Percentiles rank a stretch among this genome's conserved stretches.
Evolutionary conservation across 2,329 filamentous ascomycete genomes (phyloP).

Genomic region (Huntiella omanensis): DNA sequence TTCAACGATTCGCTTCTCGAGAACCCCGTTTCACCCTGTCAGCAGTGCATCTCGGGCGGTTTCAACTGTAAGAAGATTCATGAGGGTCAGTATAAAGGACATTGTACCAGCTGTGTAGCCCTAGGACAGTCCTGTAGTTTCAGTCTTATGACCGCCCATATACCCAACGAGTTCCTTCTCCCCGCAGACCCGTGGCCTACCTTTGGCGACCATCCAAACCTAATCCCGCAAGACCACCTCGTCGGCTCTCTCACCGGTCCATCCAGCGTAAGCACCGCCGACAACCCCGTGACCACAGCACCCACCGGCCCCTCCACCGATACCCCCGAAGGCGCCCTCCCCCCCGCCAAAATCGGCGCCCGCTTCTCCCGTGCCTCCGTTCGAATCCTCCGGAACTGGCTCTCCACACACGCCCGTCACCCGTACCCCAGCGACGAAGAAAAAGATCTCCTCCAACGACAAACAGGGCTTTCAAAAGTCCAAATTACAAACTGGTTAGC

Average conservation of each 20-base stretch:
- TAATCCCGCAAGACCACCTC: constrained; percentile 12
- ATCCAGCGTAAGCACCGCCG: not conserved
- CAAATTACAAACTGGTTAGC: constrained; percentile 89
- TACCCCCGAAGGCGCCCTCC: not conserved
- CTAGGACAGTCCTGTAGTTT: constrained; percentile 40
- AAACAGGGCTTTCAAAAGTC: constrained; percentile 62
- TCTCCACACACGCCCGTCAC: constrained; percentile 58
- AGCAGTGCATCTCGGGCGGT: constrained; percentile 30
- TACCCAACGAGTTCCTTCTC: constrained; percentile 19
- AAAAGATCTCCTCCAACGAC: constrained; percentile 57
- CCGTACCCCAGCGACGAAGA: constrained; percentile 81
- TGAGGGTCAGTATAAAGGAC: constrained; percentile 40
- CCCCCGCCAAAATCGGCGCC: constrained; percentile 39
- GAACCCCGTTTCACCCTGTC: constrained; percentile 29
- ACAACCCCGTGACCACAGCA: constrained; percentile 12
- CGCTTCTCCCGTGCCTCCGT: constrained; percentile 68
- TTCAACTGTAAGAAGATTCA: constrained; percentile 42
- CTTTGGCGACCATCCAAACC: constrained; percentile 25
- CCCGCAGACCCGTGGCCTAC: constrained; percentile 27
- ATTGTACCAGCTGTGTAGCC: constrained; percentile 44
- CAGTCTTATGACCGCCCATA: constrained; percentile 17
- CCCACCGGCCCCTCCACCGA: not conserved
- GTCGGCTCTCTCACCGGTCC: not conserved
- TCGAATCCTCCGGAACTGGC: constrained; percentile 68
- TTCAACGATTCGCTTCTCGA: constrained; percentile 19